A percentile compares a stretch with the other conserved stretches of the same genome.
Evolutionary conservation across 1,139 yeast genomes (phyloP).

Genomic region (Pichia sp.): DNA sequence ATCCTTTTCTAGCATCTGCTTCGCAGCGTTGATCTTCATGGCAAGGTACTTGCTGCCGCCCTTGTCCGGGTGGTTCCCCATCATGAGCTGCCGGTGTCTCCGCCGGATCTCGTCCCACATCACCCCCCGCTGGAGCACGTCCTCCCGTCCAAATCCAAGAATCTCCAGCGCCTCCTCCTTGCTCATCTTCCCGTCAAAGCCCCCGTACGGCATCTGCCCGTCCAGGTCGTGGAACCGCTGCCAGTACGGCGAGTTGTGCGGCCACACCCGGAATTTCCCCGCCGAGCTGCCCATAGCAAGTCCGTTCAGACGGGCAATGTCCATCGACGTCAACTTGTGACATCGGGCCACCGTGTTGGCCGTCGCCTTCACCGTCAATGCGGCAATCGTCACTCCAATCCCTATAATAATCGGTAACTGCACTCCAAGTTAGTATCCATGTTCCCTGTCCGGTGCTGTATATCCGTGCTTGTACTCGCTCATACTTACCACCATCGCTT

Average conservation of each 20-base stretch:
- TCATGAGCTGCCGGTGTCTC: slow-evolving; percentile 61
- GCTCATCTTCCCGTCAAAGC: slow-evolving; percentile 51
- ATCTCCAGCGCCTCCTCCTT: slow-evolving; percentile 57
- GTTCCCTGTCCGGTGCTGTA: too few relatives aligned
- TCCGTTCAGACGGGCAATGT: slow-evolving; percentile 53
- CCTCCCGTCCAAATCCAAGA: slow-evolving; percentile 51
- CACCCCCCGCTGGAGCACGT: slow-evolving; percentile 35
- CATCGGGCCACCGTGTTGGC: slow-evolving; percentile 43
- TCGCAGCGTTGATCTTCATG: slow-evolving; percentile 73
- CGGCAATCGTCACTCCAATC: slow-evolving; percentile 51
- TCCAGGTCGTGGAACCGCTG: slow-evolving; percentile 36
- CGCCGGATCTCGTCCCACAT: slow-evolving; percentile 44
- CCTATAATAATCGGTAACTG: slow-evolving; percentile 52
- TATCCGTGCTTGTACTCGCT: too few relatives aligned
- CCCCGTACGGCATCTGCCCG: slow-evolving; percentile 34
- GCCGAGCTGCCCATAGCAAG: slow-evolving; percentile 3
- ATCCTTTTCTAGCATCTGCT: slow-evolving; percentile 51
- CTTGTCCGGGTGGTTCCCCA: slow-evolving; percentile 70
- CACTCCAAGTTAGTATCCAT: background rate
- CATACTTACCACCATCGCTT: background rate
- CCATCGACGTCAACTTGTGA: slow-evolving; percentile 44
- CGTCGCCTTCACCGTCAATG: slow-evolving; percentile 50
- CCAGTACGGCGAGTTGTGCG: slow-evolving; percentile 19
- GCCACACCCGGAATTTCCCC: slow-evolving; percentile 14
- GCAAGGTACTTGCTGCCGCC: slow-evolving; percentile 71